Percentiles rank a stretch among this genome's conserved stretches.
phyloP scores from a whole-genome alignment of 805 yeast species.

The Hanseniaspora valbyensis region DNA sequence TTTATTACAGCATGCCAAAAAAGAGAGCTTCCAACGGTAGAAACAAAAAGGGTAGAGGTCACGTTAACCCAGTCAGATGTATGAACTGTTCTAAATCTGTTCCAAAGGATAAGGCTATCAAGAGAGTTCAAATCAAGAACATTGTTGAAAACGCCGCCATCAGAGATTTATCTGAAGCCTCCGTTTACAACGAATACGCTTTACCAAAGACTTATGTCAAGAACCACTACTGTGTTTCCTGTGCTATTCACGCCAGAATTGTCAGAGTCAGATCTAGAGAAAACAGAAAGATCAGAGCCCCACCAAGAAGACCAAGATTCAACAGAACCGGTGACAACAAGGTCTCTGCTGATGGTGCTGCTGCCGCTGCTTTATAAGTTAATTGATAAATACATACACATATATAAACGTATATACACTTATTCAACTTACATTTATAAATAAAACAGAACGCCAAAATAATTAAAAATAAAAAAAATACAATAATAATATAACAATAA shows the following conservation, averaged over 20 bases:
- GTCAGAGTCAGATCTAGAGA: slow-evolving; percentile 99
- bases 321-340: slow-evolving; percentile 80
- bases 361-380: slow-evolving; percentile 69
- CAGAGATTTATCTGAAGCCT: slow-evolving; percentile 99
- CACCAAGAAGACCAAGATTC: slow-evolving; percentile 99
- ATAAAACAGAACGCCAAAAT: background rate
- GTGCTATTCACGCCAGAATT: slow-evolving; percentile 99
- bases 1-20: slow-evolving; percentile 73
- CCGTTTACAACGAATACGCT: slow-evolving; percentile 98
- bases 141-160: slow-evolving; percentile 99
- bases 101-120: slow-evolving; percentile 99
- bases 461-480: background rate
- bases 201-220: slow-evolving; percentile 99
- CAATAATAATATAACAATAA: background rate
- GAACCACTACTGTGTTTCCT: slow-evolving; percentile 99
- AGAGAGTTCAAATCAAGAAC: slow-evolving; percentile 99
- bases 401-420: background rate
- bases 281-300: slow-evolving; percentile 97
- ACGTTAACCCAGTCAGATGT: slow-evolving; percentile 99
- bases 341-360: slow-evolving; percentile 95
- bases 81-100: slow-evolving; percentile 99
- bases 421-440: background rate
- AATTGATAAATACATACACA: slow-evolving; percentile 7
- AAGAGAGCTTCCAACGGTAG: slow-evolving; percentile 99
- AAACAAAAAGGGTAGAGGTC: slow-evolving; percentile 99